phyloP scores from a whole-genome alignment of 2,329 filamentous ascomycete species.

The Colletotrichum sansevieriae region DNA sequence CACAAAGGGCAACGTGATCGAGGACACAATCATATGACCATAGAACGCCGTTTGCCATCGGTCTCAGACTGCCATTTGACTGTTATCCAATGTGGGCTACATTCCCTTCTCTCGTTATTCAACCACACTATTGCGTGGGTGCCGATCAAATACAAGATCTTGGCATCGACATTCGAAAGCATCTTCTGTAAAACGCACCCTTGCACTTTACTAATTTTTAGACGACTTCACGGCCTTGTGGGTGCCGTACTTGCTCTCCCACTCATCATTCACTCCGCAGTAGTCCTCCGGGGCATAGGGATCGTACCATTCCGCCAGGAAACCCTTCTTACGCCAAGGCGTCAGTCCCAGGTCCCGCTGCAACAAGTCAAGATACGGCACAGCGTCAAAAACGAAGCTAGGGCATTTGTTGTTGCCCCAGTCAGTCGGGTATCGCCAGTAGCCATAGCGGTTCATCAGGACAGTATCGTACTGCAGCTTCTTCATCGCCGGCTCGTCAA shows the following conservation, averaged over 20 bases:
- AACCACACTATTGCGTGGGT: too few relatives aligned
- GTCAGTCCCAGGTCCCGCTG: slow-evolving; percentile 74
- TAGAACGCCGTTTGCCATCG: slow-evolving; percentile 74
- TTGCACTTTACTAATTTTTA: too few relatives aligned
- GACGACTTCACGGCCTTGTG: background rate
- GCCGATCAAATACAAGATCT: too few relatives aligned
- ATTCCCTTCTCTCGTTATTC: background rate
- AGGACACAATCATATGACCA: too few relatives aligned
- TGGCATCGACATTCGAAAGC: too few relatives aligned
- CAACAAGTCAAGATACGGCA: slow-evolving; percentile 80
- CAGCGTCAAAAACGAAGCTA: slow-evolving; percentile 80
- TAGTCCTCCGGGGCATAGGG: slow-evolving; percentile 74
- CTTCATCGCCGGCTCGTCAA: slow-evolving; percentile 48
- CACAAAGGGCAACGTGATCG: too few relatives aligned
- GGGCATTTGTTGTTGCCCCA: slow-evolving; percentile 70
- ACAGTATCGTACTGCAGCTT: slow-evolving; percentile 66
- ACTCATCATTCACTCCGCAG: slow-evolving; percentile 65
- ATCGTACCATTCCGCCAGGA: slow-evolving; percentile 63
- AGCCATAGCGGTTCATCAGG: slow-evolving; percentile 76
- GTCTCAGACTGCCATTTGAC: slow-evolving; percentile 84
- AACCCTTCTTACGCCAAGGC: slow-evolving; percentile 67
- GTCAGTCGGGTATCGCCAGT: slow-evolving; percentile 77
- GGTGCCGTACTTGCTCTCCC: slow-evolving; percentile 46
- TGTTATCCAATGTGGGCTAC: slow-evolving; percentile 51
- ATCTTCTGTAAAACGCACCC: too few relatives aligned